Evolutionary conservation across 192 early-diverging fungal species (phyloP).

Genomic region (Phlyctochytrium arcticum): DNA sequence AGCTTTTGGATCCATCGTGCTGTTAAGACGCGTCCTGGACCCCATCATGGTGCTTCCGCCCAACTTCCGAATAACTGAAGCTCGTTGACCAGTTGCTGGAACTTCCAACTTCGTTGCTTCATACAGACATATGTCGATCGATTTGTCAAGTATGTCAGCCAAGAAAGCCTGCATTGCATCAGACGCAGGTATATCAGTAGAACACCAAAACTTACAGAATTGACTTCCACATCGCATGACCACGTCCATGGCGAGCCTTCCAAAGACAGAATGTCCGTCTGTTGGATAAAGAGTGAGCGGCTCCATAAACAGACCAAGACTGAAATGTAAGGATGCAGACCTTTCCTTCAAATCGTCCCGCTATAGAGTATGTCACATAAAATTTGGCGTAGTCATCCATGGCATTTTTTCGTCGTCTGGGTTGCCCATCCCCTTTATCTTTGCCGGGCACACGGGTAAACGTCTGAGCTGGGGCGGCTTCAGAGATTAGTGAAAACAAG

Average conservation of each 20-base stretch:
- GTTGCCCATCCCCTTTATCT: neutral
- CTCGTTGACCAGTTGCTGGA: neutral
- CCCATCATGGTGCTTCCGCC: neutral
- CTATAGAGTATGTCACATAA: constrained; percentile 28
- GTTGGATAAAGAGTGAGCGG: neutral
- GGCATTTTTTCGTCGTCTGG: constrained; percentile 1
- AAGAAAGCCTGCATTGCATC: constrained; percentile 12
- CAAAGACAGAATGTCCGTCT: constrained; percentile 25
- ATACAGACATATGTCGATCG: constrained; percentile 21
- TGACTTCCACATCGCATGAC: constrained; percentile 30
- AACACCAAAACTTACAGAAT: constrained; percentile 13
- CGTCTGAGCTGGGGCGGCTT: too few relatives aligned
- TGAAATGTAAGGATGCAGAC: too few relatives aligned
- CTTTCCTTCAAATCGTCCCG: constrained; percentile 27
- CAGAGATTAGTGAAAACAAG: neutral
- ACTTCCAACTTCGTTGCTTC: constrained; percentile 3
- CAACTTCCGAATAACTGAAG: neutral
- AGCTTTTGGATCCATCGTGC: neutral
- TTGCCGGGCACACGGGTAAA: too few relatives aligned
- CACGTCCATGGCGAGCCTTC: constrained; percentile 11
- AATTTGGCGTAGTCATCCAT: constrained; percentile 26
- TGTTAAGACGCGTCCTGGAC: constrained; percentile 3
- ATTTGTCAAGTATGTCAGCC: constrained; percentile 29
- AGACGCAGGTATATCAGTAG: neutral
- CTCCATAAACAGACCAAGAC: too few relatives aligned